Evolutionary conservation across 495 filamentous ascomycete species (phyloP), one percentile per base, ranked within the genome.

Genomic region (Neurospora tetrasperma): DNA sequence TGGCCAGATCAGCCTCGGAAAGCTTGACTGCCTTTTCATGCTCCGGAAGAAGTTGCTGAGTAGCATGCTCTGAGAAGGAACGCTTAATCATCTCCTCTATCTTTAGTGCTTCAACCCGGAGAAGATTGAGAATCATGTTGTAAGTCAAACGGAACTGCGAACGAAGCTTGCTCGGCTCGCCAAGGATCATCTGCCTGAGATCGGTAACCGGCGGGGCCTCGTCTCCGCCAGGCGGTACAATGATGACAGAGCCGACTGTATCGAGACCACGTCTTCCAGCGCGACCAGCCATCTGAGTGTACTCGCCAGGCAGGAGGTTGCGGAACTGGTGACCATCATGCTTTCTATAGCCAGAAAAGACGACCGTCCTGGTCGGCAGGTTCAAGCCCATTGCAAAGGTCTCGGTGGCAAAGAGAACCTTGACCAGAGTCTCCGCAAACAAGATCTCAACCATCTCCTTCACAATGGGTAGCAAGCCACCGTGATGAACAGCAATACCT

Each of bases 61-160:
- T 98, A n/a, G 94, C 94, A 83, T 99, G 96, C 82, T 99, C 96
- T 72, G 94, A 97, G 86, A 99, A 99, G 80, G 93, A 97, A 75
- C 96, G 89, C 86, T 99, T 99, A 84, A 99, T 99, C 96, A 99
- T 99, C 82, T 99, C 96, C 81, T 99, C 96, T 75, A 99, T 98
- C 83, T 97, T 98, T 71, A 99, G 83, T 8, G 96, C 96, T 82
- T 99, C 96, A 20, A 99, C 96, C 23, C 96, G 91, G 27, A 99
- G 85, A 9, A 99, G 87, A 76, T 98, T 99, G 62, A 99, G 85
- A 48, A 99, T 99, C 96, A 99, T 99, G 81, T 97, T 98, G 85
- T 99, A 99, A 1, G 96, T 99, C 48, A 99, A 86, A 73, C 96
- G 89, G 85, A 99, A 99, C 78, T 99, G 96, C 35, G 94, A 98